Base-by-base conservation (phyloP, 805 yeast species). In the Grigorovia jiainica region DNA sequence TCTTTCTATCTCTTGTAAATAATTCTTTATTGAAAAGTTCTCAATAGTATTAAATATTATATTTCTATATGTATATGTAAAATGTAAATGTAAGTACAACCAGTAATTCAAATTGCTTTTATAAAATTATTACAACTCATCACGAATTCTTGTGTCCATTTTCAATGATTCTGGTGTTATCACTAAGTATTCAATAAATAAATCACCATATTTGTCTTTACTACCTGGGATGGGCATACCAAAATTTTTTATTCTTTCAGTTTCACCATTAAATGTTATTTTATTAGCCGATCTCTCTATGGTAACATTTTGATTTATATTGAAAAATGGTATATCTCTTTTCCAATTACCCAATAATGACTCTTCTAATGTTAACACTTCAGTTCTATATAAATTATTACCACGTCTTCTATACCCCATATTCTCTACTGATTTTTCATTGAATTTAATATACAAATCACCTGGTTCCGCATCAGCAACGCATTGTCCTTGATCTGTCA, bases 321-420 rank as follows among this genome's bases (percentile, higher is more conserved):
- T 95, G 42, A 92, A 72, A 47, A 78, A 81, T 34, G 70, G 73
- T 20, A 92, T 68, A 5, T 62, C 61, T 42, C 95, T 70, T 31
- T 62, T 54, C 98, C 98, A 92, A 15, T 80, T 86, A 15, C 98
- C 98, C 6, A 54, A 39, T 7, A 76, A 38, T 0, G 97, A 83
- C 60, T 92, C 96, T 41, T 72, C 69, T 39, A 79, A 67, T 2
- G 82, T 72, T 24, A 92, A 58, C 1, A 76, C 79, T 58, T 92
- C 97, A 0, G 87, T 83, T 45, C 97, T 69, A 65, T 80, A 89
- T 48, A 92, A 64, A 53, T 82, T 69, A 47, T 71, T 59, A 30
- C 84, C 84, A 45, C 87, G 72, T 51, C 98, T 74, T 61, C 96
- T 73, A 64, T 79, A 92, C 7, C 98, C 98, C 73, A 86, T 58